phyloP scores from a whole-genome alignment of 176 grass and related monocot genomes.

The Chrysopogon serrulatus region DNA sequence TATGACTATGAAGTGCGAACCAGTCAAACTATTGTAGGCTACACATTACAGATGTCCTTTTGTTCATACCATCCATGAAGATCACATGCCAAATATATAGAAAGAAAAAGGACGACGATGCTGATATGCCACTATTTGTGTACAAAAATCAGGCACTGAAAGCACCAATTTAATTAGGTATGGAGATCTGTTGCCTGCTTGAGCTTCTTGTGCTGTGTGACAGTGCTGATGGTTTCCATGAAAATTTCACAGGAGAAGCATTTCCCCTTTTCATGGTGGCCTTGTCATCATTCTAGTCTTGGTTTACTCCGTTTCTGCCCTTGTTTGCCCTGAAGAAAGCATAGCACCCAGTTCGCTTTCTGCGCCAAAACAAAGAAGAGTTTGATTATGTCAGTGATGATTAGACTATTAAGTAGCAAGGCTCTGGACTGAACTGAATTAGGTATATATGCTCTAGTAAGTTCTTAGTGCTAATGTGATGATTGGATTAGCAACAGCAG shows the following conservation, averaged over 20 bases:
- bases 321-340: constrained; percentile 35
- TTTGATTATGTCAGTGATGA: neutral
- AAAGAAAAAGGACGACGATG: neutral
- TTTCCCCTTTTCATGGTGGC: neutral
- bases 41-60: neutral
- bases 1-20: neutral
- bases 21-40: neutral
- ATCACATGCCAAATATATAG: neutral
- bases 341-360: constrained; percentile 46
- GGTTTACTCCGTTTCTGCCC: neutral
- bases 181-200: neutral
- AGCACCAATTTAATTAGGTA: neutral
- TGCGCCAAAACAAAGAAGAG: constrained; percentile 7
- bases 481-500: constrained; percentile 1
- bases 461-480: constrained; percentile 23
- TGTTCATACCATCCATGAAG: neutral
- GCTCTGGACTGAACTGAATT: neutral
- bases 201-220: neutral
- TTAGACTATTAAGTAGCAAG: neutral
- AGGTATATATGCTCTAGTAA: neutral
- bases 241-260: neutral
- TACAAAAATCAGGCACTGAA: neutral
- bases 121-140: neutral
- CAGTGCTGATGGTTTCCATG: neutral
- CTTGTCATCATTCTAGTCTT: constrained; percentile 4